Base-by-base conservation (phyloP, 202 grass and related monocot genomes). In the Zizania palustris region DNA sequence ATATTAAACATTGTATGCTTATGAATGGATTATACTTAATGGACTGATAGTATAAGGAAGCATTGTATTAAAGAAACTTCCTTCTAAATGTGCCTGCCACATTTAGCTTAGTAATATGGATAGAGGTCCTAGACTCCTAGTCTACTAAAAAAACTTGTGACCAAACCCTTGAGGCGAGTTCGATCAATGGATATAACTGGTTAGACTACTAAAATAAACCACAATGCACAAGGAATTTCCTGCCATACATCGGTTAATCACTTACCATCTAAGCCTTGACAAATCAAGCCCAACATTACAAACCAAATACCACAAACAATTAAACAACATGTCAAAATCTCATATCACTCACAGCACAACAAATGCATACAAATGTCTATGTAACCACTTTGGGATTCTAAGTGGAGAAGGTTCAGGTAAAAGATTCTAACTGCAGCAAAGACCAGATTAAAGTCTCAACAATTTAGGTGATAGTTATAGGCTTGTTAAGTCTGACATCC, bases 131-230 rank as follows among this genome's bases (percentile, higher is more conserved):
- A 50, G 6, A 49, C 28, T 20, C 19, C n/a, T 54, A 54, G 7
- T 7, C 50, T 53, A 54, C 50, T 5, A 54, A 7, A 55, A 10
- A 79, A 73, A 61, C 56, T 12, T 61, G 83, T 51, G 14, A 74
- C 35, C 21, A 56, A 35, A 75, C 28, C 48, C 40, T 55, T 33
- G 56, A 18, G 22, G 62, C 73, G 14, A 39, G 80, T 15, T 63
- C 28, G 19, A 42, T 19, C 22, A 36, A 54, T 57, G 28, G 45
- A 45, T 56, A 67, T 20, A 46, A 68, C 3, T 69, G 60, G 16
- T 34, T 28, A 73, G 62, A 63, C 11, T 48, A 38, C 55, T 73
- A 69, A 46, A 83, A 53, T 6, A 53, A 35, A 57, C 22, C 7
- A 79, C n/a, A 81, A 62, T 11, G 34, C 45, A 35, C 15, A 50